Evolutionary conservation across 2,329 filamentous ascomycete species (phyloP).

Genomic region (Cephalotrichum gorgonifer): DNA sequence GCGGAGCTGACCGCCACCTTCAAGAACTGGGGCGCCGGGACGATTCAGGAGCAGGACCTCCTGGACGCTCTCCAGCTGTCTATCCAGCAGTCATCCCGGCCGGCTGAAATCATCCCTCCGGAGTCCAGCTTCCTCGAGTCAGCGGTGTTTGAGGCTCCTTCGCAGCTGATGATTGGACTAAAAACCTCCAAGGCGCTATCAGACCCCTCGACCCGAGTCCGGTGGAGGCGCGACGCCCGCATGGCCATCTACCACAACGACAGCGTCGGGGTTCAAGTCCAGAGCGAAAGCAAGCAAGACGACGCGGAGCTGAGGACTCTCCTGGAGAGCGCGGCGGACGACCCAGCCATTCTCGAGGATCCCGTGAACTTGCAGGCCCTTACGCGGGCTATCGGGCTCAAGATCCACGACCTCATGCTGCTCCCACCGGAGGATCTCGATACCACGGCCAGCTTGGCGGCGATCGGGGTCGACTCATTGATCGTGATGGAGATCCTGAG

Average conservation of each 20-base stretch:
- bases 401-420: conserved; percentile 10
- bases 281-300: neutral
- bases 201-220: neutral
- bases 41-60: conserved; percentile 12
- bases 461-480: conserved; percentile 14
- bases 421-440: conserved; percentile 7
- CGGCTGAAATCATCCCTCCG: neutral
- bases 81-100: too few species aligned
- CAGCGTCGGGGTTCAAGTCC: too few species aligned
- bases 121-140: neutral
- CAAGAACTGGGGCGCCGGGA: conserved; percentile 7
- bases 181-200: neutral
- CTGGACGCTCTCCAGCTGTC: too few species aligned
- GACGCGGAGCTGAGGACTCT: neutral
- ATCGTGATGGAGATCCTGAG: conserved; percentile 13
- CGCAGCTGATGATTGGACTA: neutral
- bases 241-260: neutral
- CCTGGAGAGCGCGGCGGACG: neutral
- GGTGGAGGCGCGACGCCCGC: neutral
- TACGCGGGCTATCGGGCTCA: conserved; percentile 9
- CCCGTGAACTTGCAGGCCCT: neutral
- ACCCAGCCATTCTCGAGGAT: neutral
- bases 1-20: conserved; percentile 14
- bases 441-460: conserved; percentile 4
- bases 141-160: neutral